Base-by-base conservation (phyloP, 2,329 filamentous ascomycete genomes). In the Fusarium sterilihyphosum region DNA sequence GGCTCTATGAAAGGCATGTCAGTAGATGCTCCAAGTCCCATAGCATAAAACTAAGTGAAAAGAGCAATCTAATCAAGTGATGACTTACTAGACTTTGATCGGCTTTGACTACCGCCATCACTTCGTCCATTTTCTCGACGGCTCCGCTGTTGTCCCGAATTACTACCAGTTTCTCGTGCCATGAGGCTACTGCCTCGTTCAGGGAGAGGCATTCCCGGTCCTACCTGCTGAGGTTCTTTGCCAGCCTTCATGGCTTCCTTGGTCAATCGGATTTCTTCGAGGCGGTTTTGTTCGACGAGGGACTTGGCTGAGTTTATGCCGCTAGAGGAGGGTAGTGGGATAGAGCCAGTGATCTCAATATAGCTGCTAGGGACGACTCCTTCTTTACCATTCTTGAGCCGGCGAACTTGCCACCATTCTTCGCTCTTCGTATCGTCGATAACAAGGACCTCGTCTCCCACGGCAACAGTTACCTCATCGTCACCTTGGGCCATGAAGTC, bases 301-400 rank as follows among this genome's bases (percentile, higher is more conserved):
- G 93, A 94, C 79, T 80, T 85, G 54, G 85, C 84, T 12, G 85
- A 83, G 76, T 84, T 86, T 63, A 92, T 78, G 13, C 91, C 90
- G 17, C 81, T 66, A 17, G 86, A 85, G 44, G 87, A 78, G 33
- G 87, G 82, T 41, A 88, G 84, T 9, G 88, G 84, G 14, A 92
- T 82, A 18, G 89, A 89, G 63, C 94, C 94, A 29, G 91, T 95
- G 60, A 98, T 86, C 82, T 99, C 96, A 77, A 99, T 92, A 80
- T 98, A 99, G 83, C 94, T 98, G 86, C 95, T 96, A 20, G 96
- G 96, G 14, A 99, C 95, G 33, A 99, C 96, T 44, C 96, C 96
- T 84, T 98, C 94, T 80, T 95, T 96, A 77, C 94, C 94, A 81
- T 95, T 98, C 85, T 95, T 97, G 73, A 98, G 80, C 41, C 95